Percentiles rank a stretch among this genome's conserved stretches.
Evolutionary conservation across 352 stramenopile species (phyloP).

Genomic region (Globisporangium cystogenes): DNA sequence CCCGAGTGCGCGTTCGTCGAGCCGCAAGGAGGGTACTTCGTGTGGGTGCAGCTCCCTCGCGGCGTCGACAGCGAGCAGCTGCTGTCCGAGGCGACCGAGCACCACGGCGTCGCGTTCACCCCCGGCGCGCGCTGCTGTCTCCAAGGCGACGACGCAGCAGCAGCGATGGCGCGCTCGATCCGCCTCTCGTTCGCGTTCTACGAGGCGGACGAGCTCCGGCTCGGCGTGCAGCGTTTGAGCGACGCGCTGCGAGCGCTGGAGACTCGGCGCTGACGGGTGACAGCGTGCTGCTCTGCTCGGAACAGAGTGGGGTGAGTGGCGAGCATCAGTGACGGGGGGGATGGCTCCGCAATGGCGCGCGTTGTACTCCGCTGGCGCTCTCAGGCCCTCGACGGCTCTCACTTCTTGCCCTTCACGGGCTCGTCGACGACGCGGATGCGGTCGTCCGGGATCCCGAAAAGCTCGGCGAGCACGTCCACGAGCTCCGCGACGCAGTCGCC

Average conservation of each 20-base stretch:
- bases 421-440: constrained; percentile 73
- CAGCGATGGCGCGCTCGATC: constrained; percentile 17
- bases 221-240: constrained; percentile 51
- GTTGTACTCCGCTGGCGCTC: background rate
- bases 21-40: constrained; percentile 78
- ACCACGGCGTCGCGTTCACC: constrained; percentile 73
- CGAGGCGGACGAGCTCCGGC: constrained; percentile 57
- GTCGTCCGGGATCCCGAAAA: constrained; percentile 72
- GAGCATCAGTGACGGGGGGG: no score
- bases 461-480: constrained; percentile 64
- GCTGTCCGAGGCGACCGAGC: constrained; percentile 32
- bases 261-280: background rate
- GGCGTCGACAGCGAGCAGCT: constrained; percentile 44
- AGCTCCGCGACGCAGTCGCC: constrained; percentile 75
- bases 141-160: background rate
- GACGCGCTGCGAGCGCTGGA: constrained; percentile 16
- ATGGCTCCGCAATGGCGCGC: background rate
- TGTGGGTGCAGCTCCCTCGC: constrained; percentile 64
- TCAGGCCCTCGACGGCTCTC: background rate
- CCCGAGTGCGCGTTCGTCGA: constrained; percentile 44
- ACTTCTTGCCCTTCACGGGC: constrained; percentile 51
- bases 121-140: constrained; percentile 57
- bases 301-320: no score
- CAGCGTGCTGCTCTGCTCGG: no score
- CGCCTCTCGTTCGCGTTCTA: constrained; percentile 85